Base-by-base conservation (phyloP, 768 basidiomycete genomes). In the Pulveroboletus sp. region DNA sequence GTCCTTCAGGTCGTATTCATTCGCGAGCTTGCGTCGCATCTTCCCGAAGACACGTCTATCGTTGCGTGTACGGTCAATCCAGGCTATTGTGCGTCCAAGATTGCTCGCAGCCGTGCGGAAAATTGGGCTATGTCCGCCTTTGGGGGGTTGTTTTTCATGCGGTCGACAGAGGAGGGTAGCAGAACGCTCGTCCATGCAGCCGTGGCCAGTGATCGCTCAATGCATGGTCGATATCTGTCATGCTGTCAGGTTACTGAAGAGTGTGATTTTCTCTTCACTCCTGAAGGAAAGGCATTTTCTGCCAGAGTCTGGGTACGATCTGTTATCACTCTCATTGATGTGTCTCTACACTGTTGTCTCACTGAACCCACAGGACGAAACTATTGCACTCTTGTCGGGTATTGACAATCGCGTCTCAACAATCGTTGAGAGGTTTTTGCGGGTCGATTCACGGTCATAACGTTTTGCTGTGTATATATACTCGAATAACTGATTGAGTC, bases 101-200 rank as follows among this genome's bases (percentile, higher is more conserved):
- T 74, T 11, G 45, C 28, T 31, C 64, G 69, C 27, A 46, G 51
- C 8, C 33, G 39, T 2, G 27, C 26, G 8, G 27, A 21, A 8
- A 38, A 40, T 18, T 50, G 54, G 47, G 0, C 54, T 2, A n/a
- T 49, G 13, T 32, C 28, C 4, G 1, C 46, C 8, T 37, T 62
- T 6, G 54, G 50, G 17, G 35, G 5, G 6, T 10, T 63, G 27
- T 24, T 67, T 6, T 41, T 51, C 14, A 63, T 60, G 1, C 60
- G 69, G 10, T 59, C 72, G 5, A 39, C 63, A 0, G 69, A 73
- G 47, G 60, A 57, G 47, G 73, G 73, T 13, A 64, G 68, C 44
- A 64, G 69, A n/a, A 59, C 65, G 1, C 55, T 74, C 2, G 55
- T 72, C 1, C 66, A 65, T 44, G 69, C 66, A 5, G 68, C 70